These are phyloP conservation scores for Curvularia sp. DNA, from an alignment of 2,329 filamentous ascomycete species.

Conservation along the genomic window DNA sequence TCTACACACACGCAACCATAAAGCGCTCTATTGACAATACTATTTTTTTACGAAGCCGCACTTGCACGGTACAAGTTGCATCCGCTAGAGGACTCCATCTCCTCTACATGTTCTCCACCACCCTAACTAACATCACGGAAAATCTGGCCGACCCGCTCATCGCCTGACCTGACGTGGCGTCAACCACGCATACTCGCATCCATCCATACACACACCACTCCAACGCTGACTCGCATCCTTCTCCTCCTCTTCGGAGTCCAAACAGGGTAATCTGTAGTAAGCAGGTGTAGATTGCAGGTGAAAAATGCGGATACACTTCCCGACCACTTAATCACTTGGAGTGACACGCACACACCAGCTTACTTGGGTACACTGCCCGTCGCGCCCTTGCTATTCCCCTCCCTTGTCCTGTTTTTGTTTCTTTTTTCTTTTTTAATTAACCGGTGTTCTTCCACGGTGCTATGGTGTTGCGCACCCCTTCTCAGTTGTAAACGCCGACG, in stretches of 20 bases:
- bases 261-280: conserved; percentile 10
- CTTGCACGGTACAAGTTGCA: not conserved
- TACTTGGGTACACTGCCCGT: conserved; percentile 1
- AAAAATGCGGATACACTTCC: conserved; percentile 20
- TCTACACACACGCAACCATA: not conserved
- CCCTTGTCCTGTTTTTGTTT: not conserved
- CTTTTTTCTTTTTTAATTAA: not conserved
- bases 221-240: not conserved
- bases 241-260: not conserved
- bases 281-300: conserved; percentile 14
- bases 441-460: not conserved
- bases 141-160: conserved; percentile 1
- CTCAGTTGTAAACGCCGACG: not conserved
- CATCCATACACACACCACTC: not conserved
- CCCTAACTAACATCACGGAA: not conserved
- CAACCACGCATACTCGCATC: not conserved
- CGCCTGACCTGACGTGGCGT: conserved; percentile 2
- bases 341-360: not conserved
- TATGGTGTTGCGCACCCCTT: not conserved
- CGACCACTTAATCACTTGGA: conserved; percentile 5
- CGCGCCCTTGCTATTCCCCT: not conserved
- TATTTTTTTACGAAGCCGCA: not conserved
- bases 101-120: not conserved
- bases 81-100: not conserved
- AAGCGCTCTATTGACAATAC: not conserved